A percentile compares a stretch with the other conserved stretches of the same genome.
These are phyloP conservation scores for Euphorbia peplus DNA, from an alignment of 345 rosid species.

Conservation along the genomic window DNA sequence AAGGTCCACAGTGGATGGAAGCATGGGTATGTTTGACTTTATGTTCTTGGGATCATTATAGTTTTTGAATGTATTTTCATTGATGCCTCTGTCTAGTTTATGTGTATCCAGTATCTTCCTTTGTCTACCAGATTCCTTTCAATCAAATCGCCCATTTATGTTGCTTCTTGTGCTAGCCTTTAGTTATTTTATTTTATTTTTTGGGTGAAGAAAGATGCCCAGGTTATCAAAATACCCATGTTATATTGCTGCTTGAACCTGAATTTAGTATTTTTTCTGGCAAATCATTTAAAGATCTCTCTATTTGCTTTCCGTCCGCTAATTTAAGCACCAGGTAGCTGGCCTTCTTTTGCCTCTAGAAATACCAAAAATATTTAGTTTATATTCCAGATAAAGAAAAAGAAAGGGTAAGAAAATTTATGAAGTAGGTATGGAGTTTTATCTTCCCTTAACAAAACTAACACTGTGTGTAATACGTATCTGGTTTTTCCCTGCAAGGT, in stretches of 20 bases:
- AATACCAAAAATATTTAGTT: not conserved
- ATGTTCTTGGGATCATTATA: not conserved
- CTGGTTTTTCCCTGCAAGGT: not conserved
- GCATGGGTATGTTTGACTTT: conserved; percentile 78
- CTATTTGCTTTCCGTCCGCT: not conserved
- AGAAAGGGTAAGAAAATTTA: not conserved
- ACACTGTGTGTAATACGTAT: not conserved
- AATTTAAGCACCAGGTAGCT: not conserved
- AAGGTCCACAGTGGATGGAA: conserved; percentile 99
- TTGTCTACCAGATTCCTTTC: not conserved
- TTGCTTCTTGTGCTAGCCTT: not conserved
- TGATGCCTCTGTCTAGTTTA: not conserved
- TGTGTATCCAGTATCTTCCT: not conserved
- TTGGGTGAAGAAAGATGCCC: not conserved
- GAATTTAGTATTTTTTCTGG: not conserved
- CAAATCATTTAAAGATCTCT: not conserved
- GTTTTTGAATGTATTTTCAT: not conserved
- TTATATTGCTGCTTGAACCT: not conserved
- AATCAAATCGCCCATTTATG: not conserved
- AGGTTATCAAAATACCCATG: not conserved
- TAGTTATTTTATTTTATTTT: no score
- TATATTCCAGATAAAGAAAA: not conserved
- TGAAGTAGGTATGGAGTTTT: not conserved
- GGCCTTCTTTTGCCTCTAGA: not conserved
- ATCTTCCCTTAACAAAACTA: not conserved